These are phyloP conservation scores for Mortierella hygrophila DNA, from an alignment of 192 early-diverging fungal species.

Conservation along the genomic window DNA sequence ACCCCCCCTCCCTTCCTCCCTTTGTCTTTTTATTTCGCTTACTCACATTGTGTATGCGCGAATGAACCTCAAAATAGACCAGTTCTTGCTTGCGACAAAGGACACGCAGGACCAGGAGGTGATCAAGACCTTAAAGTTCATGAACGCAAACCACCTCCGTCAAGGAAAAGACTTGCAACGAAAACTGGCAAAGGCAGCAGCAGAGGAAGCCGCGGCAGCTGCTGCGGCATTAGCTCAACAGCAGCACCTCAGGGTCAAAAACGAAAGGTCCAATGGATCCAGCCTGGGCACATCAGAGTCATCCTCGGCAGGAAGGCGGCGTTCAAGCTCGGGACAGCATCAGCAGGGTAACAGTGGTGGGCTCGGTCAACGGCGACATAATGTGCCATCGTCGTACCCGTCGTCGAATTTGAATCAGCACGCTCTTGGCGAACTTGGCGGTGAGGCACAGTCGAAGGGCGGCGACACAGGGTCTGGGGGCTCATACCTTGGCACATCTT, in stretches of 20 bases:
- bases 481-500: constrained; percentile 16
- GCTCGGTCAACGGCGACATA: constrained; percentile 14
- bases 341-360: constrained; percentile 24
- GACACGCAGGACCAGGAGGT: constrained; percentile 61
- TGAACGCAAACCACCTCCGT: constrained; percentile 76
- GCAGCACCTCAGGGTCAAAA: background rate
- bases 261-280: constrained; percentile 3
- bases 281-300: constrained; percentile 3
- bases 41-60: background rate
- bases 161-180: constrained; percentile 76
- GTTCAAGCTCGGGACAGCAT: constrained; percentile 9
- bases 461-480: constrained; percentile 11
- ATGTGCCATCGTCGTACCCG: background rate
- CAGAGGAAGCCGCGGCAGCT: constrained; percentile 21
- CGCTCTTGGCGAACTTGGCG: constrained; percentile 1
- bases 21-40: background rate
- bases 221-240: constrained; percentile 10
- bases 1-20: background rate
- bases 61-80: constrained; percentile 15
- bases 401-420: background rate
- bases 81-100: constrained; percentile 43
- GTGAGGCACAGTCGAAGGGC: background rate
- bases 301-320: constrained; percentile 4
- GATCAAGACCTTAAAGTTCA: constrained; percentile 72
- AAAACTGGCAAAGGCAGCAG: constrained; percentile 50